Conservation (phyloP, 192 early-diverging fungal genomes). For the Ambispora gerdemannii region DNA sequence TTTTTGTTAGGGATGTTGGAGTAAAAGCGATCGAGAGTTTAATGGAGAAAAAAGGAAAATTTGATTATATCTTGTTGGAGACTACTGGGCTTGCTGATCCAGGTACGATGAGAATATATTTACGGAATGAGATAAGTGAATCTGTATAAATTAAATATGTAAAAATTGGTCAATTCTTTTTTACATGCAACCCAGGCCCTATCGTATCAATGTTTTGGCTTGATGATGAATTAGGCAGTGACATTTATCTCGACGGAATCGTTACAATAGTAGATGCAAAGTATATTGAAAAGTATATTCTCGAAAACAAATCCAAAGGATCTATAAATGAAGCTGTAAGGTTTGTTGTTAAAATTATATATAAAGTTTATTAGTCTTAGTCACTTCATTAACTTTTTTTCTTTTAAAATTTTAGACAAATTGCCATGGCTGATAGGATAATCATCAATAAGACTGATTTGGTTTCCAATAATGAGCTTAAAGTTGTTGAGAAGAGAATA, state of each 20-base stretch:
- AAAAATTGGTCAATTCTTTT: not conserved
- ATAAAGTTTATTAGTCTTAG: not conserved
- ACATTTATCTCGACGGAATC: constrained; percentile 89
- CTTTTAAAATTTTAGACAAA: constrained; percentile 46
- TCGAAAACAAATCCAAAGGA: constrained; percentile 50
- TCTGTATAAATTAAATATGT: too few species aligned
- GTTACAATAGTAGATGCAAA: constrained; percentile 84
- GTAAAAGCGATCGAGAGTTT: constrained; percentile 91
- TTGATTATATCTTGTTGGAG: constrained; percentile 95
- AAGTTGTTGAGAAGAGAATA: constrained; percentile 42
- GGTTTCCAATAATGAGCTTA: constrained; percentile 44
- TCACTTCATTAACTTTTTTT: not conserved
- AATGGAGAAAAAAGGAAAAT: constrained; percentile 87
- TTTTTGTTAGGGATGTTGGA: constrained; percentile 72
- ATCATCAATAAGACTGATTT: constrained; percentile 87
- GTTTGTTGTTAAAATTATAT: constrained; percentile 30
- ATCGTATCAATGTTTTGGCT: constrained; percentile 97
- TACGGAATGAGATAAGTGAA: too few species aligned
- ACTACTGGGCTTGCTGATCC: constrained; percentile 83
- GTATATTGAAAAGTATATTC: constrained; percentile 40
- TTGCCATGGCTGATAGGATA: constrained; percentile 86
- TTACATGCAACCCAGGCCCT: constrained; percentile 56
- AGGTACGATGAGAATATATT: constrained; percentile 18
- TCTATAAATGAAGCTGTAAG: constrained; percentile 73
- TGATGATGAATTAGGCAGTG: constrained; percentile 87